A percentile compares a stretch with the other conserved stretches of the same genome.
These are phyloP conservation scores for Vachellia collinsii DNA, from an alignment of 306 rosid species.

Conservation along the genomic window DNA sequence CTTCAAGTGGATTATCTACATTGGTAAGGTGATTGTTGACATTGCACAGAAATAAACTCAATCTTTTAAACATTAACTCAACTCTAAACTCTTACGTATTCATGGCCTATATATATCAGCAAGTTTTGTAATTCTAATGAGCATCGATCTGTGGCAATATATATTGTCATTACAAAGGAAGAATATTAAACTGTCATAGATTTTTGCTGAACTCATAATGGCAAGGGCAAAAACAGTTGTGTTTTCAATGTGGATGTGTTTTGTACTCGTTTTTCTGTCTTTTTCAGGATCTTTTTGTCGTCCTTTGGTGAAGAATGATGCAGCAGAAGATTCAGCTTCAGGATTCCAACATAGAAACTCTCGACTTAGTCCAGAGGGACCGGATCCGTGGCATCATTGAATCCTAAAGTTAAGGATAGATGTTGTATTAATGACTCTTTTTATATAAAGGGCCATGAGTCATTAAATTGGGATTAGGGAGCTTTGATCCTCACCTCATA, in stretches of 20 bases:
- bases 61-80: not conserved
- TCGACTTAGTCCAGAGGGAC: conserved; percentile 38
- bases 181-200: not conserved
- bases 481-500: too few species aligned
- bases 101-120: conserved; percentile 1
- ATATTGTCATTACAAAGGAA: not conserved
- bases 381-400: conserved; percentile 43
- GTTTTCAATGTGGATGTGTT: conserved; percentile 6
- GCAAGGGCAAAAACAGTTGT: conserved; percentile 1
- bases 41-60: not conserved
- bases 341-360: conserved; percentile 14
- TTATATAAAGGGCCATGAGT: too few species aligned
- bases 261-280: conserved; percentile 7
- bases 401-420: not conserved
- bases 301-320: conserved; percentile 7
- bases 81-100: not conserved
- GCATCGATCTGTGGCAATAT: not conserved
- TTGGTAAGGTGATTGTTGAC: not conserved
- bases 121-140: not conserved
- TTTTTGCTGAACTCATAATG: not conserved
- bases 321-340: not conserved
- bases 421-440: too few species aligned
- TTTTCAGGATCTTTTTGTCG: conserved; percentile 1
- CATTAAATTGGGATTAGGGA: too few species aligned
- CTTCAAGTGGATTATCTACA: too few species aligned